Conservation (phyloP, 1,284 basidiomycete genomes). For the Marasmius tenuissimus region DNA sequence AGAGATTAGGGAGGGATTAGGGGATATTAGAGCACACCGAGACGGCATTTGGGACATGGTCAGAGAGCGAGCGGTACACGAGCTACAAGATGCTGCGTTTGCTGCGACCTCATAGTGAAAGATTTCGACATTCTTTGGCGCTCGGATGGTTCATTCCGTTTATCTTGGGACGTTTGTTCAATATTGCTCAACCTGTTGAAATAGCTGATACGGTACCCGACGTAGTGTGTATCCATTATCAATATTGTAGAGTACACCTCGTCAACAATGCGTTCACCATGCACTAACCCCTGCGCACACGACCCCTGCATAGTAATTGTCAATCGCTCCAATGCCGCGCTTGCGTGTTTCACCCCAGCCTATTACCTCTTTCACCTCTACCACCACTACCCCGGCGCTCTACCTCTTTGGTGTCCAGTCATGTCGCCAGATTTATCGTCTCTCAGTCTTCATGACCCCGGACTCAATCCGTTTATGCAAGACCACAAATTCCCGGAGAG, state of each 20-base stretch:
- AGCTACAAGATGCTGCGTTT: slow-evolving; percentile 64
- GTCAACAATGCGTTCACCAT: too few relatives aligned
- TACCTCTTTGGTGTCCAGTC: slow-evolving; percentile 8
- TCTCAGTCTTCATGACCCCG: slow-evolving; percentile 40
- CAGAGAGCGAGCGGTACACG: slow-evolving; percentile 68
- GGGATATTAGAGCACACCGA: slow-evolving; percentile 67
- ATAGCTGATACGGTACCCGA: too few relatives aligned
- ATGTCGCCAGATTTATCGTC: slow-evolving; percentile 53
- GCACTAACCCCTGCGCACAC: too few relatives aligned
- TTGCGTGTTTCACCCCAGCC: neutral
- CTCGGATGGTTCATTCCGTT: neutral
- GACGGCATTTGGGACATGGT: slow-evolving; percentile 73
- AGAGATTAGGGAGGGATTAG: slow-evolving; percentile 76
- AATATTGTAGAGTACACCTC: neutral
- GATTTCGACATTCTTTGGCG: slow-evolving; percentile 16
- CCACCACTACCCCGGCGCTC: neutral
- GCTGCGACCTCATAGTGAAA: slow-evolving; percentile 31
- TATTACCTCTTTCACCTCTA: neutral
- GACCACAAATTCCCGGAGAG: slow-evolving; percentile 28
- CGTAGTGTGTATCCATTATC: neutral
- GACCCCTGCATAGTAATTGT: too few relatives aligned
- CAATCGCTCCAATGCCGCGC: neutral
- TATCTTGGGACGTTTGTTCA: neutral
- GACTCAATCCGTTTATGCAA: slow-evolving; percentile 4
- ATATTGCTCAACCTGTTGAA: neutral